Conservation (phyloP, 2,329 filamentous ascomycete species). For the Trichoderma breve region DNA sequence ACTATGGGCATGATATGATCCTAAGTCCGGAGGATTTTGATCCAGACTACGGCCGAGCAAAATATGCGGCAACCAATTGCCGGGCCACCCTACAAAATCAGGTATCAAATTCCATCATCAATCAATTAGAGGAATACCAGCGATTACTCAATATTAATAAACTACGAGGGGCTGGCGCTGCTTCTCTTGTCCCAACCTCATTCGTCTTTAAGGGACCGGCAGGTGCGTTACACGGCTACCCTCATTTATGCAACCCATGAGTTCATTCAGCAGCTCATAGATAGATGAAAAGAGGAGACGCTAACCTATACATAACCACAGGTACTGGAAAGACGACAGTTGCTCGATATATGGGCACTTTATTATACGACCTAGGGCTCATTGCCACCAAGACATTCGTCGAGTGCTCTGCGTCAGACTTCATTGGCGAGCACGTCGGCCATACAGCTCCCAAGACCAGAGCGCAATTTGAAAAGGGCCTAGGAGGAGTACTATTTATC, state of each 20-base stretch:
- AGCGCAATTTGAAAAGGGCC: neutral
- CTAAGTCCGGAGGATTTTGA: neutral
- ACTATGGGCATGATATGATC: neutral
- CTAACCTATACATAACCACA: neutral
- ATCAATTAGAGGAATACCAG: neutral
- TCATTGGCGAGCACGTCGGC: neutral
- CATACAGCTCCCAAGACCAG: neutral
- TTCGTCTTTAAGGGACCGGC: neutral
- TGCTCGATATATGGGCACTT: neutral
- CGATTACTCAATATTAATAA: neutral
- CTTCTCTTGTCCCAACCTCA: neutral
- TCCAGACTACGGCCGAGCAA: neutral
- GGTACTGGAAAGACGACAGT: constrained; percentile 4
- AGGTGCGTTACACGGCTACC: neutral
- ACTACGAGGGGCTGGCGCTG: neutral
- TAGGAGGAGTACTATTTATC: neutral
- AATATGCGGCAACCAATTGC: neutral
- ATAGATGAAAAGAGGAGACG: neutral
- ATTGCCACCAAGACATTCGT: neutral
- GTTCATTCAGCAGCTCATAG: too few relatives aligned
- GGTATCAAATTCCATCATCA: neutral
- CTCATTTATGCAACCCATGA: neutral
- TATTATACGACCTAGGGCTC: neutral
- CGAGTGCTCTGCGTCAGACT: neutral
- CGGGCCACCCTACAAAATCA: neutral